These are phyloP conservation scores for Hypoxylon crocopeplum DNA, from an alignment of 495 filamentous ascomycete species.

Conservation along the genomic window DNA sequence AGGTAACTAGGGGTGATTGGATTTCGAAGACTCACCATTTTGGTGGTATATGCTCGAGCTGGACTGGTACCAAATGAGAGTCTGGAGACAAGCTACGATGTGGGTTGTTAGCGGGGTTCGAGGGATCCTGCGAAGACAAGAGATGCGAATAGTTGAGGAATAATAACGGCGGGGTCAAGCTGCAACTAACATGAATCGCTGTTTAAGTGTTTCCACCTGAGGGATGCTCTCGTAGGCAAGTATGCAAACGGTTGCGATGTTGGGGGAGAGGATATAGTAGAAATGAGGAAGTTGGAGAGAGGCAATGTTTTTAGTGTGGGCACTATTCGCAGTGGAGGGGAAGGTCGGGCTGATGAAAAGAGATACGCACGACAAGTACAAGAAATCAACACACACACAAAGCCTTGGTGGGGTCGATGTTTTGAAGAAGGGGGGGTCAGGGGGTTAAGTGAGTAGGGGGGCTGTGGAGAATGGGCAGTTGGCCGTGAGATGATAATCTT, in stretches of 20 bases:
- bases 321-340: slow-evolving; percentile 45
- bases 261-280: slow-evolving; percentile 18
- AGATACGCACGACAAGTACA: slow-evolving; percentile 26
- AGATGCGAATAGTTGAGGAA: neutral
- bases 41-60: slow-evolving; percentile 33
- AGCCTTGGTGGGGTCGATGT: slow-evolving; percentile 38
- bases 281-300: slow-evolving; percentile 33
- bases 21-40: slow-evolving; percentile 32
- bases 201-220: slow-evolving; percentile 8
- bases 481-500: slow-evolving; percentile 11
- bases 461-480: slow-evolving; percentile 19
- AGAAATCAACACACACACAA: slow-evolving; percentile 33
- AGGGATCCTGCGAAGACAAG: slow-evolving; percentile 4
- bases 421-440: slow-evolving; percentile 9
- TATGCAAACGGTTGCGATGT: slow-evolving; percentile 18
- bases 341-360: slow-evolving; percentile 40
- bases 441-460: neutral
- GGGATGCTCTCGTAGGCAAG: slow-evolving; percentile 11
- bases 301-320: slow-evolving; percentile 43
- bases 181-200: slow-evolving; percentile 31
- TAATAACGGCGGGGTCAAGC: slow-evolving; percentile 4
- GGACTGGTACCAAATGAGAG: slow-evolving; percentile 37
- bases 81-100: slow-evolving; percentile 32
- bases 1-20: slow-evolving; percentile 27
- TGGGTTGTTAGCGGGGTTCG: slow-evolving; percentile 38